Evolutionary conservation across 1,284 basidiomycete species (phyloP), one percentile per base, ranked within the genome.

Genomic region (Ustilago hordei): DNA sequence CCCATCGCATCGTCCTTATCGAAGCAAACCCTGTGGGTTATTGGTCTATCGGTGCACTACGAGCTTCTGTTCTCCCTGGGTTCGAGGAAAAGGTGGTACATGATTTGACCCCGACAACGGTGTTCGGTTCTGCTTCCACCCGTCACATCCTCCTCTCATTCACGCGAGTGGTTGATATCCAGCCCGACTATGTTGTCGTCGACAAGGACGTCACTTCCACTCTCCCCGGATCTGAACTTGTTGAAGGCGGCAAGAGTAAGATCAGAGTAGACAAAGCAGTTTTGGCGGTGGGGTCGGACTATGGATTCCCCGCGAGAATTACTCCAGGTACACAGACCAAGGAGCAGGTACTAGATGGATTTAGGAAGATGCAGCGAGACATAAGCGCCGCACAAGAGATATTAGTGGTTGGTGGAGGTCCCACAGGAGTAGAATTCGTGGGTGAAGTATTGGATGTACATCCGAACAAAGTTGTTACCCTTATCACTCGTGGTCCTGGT

Each of bases 391-490:
- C 81, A 9, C 59, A 72, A 55, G 47, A 68, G 34, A 63, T 82
- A 41, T 43, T 82, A 15, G 62, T 81, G 6, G 60, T 82, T 6
- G 81, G 81, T 12, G 81, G 79, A 53, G 89, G 89, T 7, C 81
- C 88, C 0, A 87, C 87, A 23, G 88, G 88, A 3, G 78, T 88
- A 35, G 89, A 89, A 70, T 81, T 87, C 48, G 86, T 87, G 0
- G 89, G 89, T n/a, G 76, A 82, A 38, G 67, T 82, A 35, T 15
- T 62, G 12, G 58, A 65, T 6, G 32, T 35, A 13, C 76, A 83
- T 53, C 52, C 63, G 8, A 47, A 60, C 31, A 69, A 69, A 38
- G 58, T 62, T 34, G 80, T 88, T 62, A 88, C 87, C 11, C 69
- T 88, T 54, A 79, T 75, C 66, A 70, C 74, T 85, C 9, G 86